A percentile compares a stretch with the other conserved stretches of the same genome.
Conservation (phyloP, 441 rosid species). For the Syzygium malaccense region DNA sequence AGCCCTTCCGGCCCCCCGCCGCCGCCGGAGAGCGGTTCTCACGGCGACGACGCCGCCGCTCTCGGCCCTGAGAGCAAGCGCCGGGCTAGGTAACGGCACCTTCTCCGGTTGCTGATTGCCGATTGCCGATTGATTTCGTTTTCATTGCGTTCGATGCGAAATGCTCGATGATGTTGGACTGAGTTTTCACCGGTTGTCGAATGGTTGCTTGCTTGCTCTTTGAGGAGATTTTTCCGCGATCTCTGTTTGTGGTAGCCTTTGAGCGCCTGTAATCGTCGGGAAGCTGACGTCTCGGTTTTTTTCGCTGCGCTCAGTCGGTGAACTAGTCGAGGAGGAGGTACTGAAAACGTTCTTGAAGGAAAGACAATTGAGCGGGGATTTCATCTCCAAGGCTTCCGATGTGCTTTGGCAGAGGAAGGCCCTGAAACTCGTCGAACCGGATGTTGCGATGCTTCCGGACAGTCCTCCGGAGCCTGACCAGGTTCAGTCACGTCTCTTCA, state of each 20-base stretch:
- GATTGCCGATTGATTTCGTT: background rate
- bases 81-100: slow-evolving; percentile 32
- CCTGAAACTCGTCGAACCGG: slow-evolving; percentile 27
- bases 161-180: background rate
- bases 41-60: slow-evolving; percentile 12
- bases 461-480: slow-evolving; percentile 22
- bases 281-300: background rate
- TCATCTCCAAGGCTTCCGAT: slow-evolving; percentile 74
- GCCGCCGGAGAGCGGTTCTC: slow-evolving; percentile 18
- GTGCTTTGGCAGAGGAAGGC: slow-evolving; percentile 46
- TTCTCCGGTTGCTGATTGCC: background rate
- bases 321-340: slow-evolving; percentile 63
- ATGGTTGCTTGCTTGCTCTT: background rate
- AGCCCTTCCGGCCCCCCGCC: slow-evolving; percentile 4
- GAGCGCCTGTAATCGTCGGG: background rate
- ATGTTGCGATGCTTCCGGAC: slow-evolving; percentile 15
- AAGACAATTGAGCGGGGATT: slow-evolving; percentile 70
- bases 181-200: background rate
- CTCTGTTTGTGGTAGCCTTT: background rate
- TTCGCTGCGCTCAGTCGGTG: slow-evolving; percentile 29
- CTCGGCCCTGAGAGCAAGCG: slow-evolving; percentile 31
- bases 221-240: background rate
- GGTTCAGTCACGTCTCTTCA: slow-evolving; percentile 20
- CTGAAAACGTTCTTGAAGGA: slow-evolving; percentile 65
- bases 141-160: background rate